Evolutionary conservation across 2,329 filamentous ascomycete species (phyloP).

Genomic region (Falciphora oryzae): DNA sequence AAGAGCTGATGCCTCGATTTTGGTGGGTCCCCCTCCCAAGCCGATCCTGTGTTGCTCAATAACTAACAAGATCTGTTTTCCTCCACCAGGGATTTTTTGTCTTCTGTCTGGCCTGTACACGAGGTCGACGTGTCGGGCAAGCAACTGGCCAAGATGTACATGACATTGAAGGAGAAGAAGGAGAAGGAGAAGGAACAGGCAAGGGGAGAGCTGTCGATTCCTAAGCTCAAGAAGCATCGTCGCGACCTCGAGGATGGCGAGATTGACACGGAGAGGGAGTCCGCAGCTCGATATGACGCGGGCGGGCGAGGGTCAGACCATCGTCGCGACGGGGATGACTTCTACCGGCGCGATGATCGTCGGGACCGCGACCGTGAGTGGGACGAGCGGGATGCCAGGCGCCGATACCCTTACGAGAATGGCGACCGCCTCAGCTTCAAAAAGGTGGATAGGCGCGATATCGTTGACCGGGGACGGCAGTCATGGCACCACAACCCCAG

Average conservation of each 20-base stretch:
- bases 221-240: conserved; percentile 12
- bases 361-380: conserved; percentile 14
- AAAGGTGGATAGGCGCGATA: conserved; percentile 15
- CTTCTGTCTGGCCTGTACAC: conserved; percentile 33
- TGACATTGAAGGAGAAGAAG: conserved; percentile 28
- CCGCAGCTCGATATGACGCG: conserved; percentile 25
- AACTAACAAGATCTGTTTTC: conserved; percentile 12
- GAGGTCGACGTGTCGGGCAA: conserved; percentile 30
- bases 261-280: conserved; percentile 31
- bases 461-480: conserved; percentile 12
- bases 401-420: conserved; percentile 12
- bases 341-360: conserved; percentile 20
- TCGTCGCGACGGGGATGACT: conserved; percentile 8
- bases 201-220: conserved; percentile 13
- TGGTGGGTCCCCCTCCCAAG: conserved; percentile 22
- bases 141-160: conserved; percentile 31
- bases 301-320: conserved; percentile 5
- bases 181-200: conserved; percentile 22
- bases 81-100: conserved; percentile 28
- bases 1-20: conserved; percentile 30
- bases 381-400: conserved; percentile 11
- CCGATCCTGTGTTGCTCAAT: not conserved
- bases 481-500: conserved; percentile 16
- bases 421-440: conserved; percentile 21
- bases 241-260: conserved; percentile 32